Conservation (phyloP, 768 basidiomycete genomes). For the Termitomyces sp. region DNA sequence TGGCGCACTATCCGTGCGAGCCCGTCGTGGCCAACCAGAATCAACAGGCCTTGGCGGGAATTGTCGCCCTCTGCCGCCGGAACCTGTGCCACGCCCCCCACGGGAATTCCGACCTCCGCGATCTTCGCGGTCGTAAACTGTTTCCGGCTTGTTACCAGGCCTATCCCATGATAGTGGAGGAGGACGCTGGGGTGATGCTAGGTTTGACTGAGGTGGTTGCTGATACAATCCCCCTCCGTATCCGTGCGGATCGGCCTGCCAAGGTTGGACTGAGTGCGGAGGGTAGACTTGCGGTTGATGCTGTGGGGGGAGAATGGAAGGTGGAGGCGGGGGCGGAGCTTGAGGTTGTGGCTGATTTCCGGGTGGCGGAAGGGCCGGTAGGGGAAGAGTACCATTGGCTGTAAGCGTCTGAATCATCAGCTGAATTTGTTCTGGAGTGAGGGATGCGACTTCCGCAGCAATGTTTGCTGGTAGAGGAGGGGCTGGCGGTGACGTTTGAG, state of each 20-base stretch:
- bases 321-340: constrained; percentile 12
- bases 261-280: constrained; percentile 12
- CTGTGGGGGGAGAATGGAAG: constrained; percentile 14
- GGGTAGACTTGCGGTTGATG: constrained; percentile 19
- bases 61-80: constrained; percentile 24
- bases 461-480: constrained; percentile 40
- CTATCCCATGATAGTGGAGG: constrained; percentile 21
- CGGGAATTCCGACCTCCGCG: constrained; percentile 28
- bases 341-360: constrained; percentile 6
- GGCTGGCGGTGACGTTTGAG: constrained; percentile 15
- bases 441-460: constrained; percentile 64
- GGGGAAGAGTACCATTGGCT: constrained; percentile 26
- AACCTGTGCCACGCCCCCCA: constrained; percentile 15
- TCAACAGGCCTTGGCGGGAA: constrained; percentile 38
- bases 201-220: constrained; percentile 9
- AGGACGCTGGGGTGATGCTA: constrained; percentile 16
- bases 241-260: constrained; percentile 5
- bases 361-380: constrained; percentile 13
- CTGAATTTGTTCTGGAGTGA: constrained; percentile 75
- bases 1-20: constrained; percentile 23
- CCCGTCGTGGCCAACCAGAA: constrained; percentile 51
- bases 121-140: constrained; percentile 27
- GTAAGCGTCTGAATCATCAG: constrained; percentile 57
- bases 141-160: constrained; percentile 17
- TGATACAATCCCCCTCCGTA: constrained; percentile 13